Evolutionary conservation across 495 filamentous ascomycete species (phyloP).

Genomic region (Glarea lozoyensis): DNA sequence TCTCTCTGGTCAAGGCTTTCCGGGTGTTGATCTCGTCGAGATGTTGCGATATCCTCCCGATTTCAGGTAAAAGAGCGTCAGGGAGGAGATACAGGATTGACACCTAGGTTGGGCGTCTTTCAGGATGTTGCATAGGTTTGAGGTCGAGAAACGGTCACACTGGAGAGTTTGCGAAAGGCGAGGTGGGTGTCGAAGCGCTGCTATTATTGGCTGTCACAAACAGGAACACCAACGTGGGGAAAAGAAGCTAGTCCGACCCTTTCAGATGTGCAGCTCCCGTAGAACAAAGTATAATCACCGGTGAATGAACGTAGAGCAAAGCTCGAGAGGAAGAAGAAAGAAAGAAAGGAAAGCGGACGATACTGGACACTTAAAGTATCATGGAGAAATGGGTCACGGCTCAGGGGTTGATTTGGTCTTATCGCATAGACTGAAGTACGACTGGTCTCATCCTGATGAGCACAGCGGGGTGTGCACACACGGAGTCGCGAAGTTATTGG

Average conservation of each 20-base stretch:
- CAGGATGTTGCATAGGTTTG: background rate
- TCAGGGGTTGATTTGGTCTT: background rate
- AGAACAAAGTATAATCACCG: too few relatives aligned
- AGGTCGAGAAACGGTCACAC: too few relatives aligned
- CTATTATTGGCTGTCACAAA: too few relatives aligned
- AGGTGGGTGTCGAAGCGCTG: background rate
- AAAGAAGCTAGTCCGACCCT: too few relatives aligned
- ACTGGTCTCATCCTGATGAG: slow-evolving; percentile 18
- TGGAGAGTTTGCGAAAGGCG: background rate
- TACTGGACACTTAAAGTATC: background rate
- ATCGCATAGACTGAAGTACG: slow-evolving; percentile 7
- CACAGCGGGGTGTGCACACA: too few relatives aligned
- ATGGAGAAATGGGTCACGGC: background rate
- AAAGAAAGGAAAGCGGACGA: background rate
- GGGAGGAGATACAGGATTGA: background rate
- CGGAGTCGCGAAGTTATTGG: too few relatives aligned
- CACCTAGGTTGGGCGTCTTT: background rate
- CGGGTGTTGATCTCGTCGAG: too few relatives aligned
- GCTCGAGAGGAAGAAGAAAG: background rate
- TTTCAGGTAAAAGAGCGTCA: too few relatives aligned
- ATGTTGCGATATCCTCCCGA: too few relatives aligned
- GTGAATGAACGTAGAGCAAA: too few relatives aligned
- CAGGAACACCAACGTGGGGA: too few relatives aligned
- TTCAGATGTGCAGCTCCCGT: too few relatives aligned
- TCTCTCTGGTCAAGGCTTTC: background rate